Evolutionary conservation across 495 filamentous ascomycete genomes (phyloP).

Genomic region (Zalerion maritima): DNA sequence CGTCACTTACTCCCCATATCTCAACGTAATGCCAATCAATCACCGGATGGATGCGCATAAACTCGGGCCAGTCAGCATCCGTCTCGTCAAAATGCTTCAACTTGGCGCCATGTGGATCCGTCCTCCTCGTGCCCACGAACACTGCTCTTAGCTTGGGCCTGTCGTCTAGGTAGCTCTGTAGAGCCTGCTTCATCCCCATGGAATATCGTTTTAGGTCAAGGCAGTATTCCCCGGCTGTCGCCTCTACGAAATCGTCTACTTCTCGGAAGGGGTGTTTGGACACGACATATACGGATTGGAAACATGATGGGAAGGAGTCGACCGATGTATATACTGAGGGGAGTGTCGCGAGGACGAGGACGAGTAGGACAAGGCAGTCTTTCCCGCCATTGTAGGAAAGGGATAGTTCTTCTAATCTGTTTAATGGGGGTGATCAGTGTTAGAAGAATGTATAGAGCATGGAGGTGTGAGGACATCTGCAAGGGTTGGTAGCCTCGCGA

Average conservation of each 20-base stretch:
- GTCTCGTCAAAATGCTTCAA: constrained; percentile 73
- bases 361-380: constrained; percentile 87
- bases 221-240: constrained; percentile 49
- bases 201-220: constrained; percentile 65
- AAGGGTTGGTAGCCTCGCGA: too few relatives aligned
- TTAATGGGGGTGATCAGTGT: too few relatives aligned
- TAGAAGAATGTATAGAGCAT: too few relatives aligned
- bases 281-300: constrained; percentile 82
- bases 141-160: constrained; percentile 58
- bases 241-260: constrained; percentile 70
- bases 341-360: constrained; percentile 56
- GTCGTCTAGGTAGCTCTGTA: constrained; percentile 57
- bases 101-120: constrained; percentile 74
- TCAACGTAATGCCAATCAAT: constrained; percentile 97
- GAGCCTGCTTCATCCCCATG: constrained; percentile 65
- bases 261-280: constrained; percentile 64
- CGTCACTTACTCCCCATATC: constrained; percentile 63
- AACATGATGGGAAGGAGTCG: constrained; percentile 19
- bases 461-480: too few relatives aligned
- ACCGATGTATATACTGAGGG: background rate
- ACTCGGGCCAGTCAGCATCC: constrained; percentile 79
- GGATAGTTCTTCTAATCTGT: constrained; percentile 61
- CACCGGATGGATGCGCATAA: constrained; percentile 87
- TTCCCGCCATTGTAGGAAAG: constrained; percentile 97
- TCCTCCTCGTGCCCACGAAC: constrained; percentile 82